Evolutionary conservation across 768 basidiomycete genomes (phyloP).

Genomic region (Chiua virens): DNA sequence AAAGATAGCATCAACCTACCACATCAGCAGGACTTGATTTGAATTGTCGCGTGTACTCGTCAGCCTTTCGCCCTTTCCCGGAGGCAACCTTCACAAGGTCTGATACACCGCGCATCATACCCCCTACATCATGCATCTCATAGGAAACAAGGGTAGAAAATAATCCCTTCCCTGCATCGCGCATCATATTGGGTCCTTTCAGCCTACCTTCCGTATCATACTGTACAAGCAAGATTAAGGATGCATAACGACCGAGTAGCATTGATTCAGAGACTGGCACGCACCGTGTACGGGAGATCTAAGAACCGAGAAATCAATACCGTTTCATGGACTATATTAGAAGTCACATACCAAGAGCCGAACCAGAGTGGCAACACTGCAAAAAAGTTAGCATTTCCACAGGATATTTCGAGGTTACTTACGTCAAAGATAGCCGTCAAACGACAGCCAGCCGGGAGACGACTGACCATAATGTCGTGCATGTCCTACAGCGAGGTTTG

Average conservation of each 20-base stretch:
- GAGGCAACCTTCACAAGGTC: constrained; percentile 75
- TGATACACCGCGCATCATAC: constrained; percentile 71
- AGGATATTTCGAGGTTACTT: constrained; percentile 26
- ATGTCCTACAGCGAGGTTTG: constrained; percentile 45
- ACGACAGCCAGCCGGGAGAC: constrained; percentile 84
- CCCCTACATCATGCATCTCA: constrained; percentile 75
- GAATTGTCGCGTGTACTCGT: constrained; percentile 56
- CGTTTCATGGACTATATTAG: background rate
- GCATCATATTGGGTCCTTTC: constrained; percentile 88
- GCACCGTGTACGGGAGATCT: constrained; percentile 72
- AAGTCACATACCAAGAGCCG: constrained; percentile 69
- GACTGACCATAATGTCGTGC: constrained; percentile 77
- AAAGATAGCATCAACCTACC: constrained; percentile 43
- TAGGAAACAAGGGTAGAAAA: constrained; percentile 78
- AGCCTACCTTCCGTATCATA: constrained; percentile 95
- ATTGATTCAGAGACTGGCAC: constrained; percentile 10
- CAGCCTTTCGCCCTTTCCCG: constrained; percentile 63
- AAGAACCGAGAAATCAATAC: constrained; percentile 1
- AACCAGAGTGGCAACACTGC: constrained; percentile 89
- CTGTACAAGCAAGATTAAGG: constrained; percentile 32
- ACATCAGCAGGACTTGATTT: constrained; percentile 85
- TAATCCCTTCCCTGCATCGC: constrained; percentile 85
- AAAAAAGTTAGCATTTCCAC: background rate
- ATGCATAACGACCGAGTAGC: background rate
- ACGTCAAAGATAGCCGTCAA: constrained; percentile 83